These are phyloP conservation scores for Pseudogymnoascus sp. DNA, from an alignment of 2,329 filamentous ascomycete species.

Conservation along the genomic window DNA sequence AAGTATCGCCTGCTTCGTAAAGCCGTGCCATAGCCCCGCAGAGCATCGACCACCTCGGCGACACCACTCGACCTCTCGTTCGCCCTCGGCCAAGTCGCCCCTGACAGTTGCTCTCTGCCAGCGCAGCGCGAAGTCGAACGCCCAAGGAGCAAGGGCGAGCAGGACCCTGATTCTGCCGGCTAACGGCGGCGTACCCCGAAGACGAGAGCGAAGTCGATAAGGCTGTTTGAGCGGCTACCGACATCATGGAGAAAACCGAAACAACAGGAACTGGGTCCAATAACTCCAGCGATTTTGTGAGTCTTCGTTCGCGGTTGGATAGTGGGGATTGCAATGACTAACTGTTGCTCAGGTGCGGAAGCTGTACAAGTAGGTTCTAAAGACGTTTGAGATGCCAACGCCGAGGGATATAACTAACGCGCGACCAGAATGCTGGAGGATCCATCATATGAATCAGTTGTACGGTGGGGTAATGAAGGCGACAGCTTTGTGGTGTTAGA, in stretches of 20 bases:
- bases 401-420: constrained; percentile 26
- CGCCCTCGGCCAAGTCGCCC: background rate
- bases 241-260: constrained; percentile 26
- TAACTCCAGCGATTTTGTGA: constrained; percentile 93
- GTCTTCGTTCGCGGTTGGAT: constrained; percentile 31
- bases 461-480: constrained; percentile 89
- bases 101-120: background rate
- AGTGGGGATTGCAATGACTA: constrained; percentile 15
- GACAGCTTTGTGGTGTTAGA: constrained; percentile 97
- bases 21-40: constrained; percentile 3
- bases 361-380: constrained; percentile 74
- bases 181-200: background rate
- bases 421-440: constrained; percentile 83
- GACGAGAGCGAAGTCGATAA: background rate
- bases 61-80: background rate
- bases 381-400: constrained; percentile 7
- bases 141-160: background rate
- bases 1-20: constrained; percentile 6
- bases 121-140: background rate
- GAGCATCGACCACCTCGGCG: constrained; percentile 3
- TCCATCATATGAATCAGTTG: constrained; percentile 82
- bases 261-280: constrained; percentile 41
- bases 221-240: constrained; percentile 4
- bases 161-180: constrained; percentile 4
- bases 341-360: constrained; percentile 69